Evolutionary conservation across 352 stramenopile genomes (phyloP).

Genomic region (Phytopythium montanum): DNA sequence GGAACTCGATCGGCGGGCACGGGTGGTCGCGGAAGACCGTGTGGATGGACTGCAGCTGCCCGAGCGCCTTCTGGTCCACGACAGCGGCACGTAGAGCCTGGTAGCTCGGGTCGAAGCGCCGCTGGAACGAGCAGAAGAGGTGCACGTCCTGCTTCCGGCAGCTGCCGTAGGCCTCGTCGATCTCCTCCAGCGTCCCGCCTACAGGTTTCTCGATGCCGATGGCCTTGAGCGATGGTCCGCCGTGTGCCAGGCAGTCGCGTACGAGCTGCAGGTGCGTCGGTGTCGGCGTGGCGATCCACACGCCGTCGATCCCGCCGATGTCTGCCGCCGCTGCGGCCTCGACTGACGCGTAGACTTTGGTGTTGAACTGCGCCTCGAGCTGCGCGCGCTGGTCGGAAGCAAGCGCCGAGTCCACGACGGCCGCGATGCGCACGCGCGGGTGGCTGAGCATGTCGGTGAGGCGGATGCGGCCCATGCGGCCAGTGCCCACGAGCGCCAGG

Average conservation of each 20-base stretch:
- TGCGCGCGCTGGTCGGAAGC: slow-evolving; percentile 11
- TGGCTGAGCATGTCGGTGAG: slow-evolving; percentile 51
- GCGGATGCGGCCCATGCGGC: slow-evolving; percentile 76
- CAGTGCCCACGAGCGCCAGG: slow-evolving; percentile 63
- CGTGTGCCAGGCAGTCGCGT: slow-evolving; percentile 20
- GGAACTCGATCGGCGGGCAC: slow-evolving; percentile 83
- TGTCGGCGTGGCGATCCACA: slow-evolving; percentile 79
- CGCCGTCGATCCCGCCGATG: slow-evolving; percentile 31
- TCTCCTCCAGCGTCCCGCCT: slow-evolving; percentile 44
- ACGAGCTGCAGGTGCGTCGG: slow-evolving; percentile 62
- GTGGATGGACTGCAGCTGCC: slow-evolving; percentile 73
- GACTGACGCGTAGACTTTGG: slow-evolving; percentile 33
- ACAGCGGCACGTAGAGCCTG: slow-evolving; percentile 37
- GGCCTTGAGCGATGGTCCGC: slow-evolving; percentile 19
- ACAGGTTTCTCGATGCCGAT: slow-evolving; percentile 82
- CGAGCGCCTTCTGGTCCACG: slow-evolving; percentile 46
- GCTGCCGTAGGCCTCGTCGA: slow-evolving; percentile 51
- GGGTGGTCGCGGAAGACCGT: slow-evolving; percentile 91
- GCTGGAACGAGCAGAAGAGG: slow-evolving; percentile 90
- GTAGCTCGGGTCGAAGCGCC: slow-evolving; percentile 91
- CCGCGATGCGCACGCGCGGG: slow-evolving; percentile 48
- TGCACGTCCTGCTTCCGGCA: slow-evolving; percentile 49
- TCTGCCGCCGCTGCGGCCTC: slow-evolving; percentile 22
- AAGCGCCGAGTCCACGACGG: slow-evolving; percentile 52
- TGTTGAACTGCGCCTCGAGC: slow-evolving; percentile 42